Base-by-base conservation (phyloP, 306 rosid genomes). In the Datisca glomerata region DNA sequence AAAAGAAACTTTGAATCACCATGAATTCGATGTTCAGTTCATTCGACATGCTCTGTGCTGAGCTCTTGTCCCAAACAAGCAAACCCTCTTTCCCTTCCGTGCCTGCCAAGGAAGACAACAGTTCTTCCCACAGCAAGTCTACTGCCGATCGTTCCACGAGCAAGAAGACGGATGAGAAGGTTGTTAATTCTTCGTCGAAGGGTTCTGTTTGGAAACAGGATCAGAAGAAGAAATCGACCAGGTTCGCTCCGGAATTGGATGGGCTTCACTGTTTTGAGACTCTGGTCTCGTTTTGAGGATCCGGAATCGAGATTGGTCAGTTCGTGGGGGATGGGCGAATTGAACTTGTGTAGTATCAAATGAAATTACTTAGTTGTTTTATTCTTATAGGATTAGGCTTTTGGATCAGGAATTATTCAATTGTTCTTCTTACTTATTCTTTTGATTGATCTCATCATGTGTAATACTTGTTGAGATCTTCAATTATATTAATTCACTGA, bases 221-320 rank as follows among this genome's bases (percentile, higher is more conserved):
- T 43, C 36, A 5, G 14, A 11, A 31, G n/a, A 31, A 31, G 36
- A 31, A 31, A 31, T 31, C n/a, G 3, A 4, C 36, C 36, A 31
- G 36, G 14, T 50, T 43, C 25, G 46, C 53, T 1, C 59, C 59
- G 27, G 42, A 27, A 27, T 50, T 56, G 1, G 59, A 64, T 51
- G 59, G 69, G 5, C 13, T 64, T 2, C 12, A 27, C 49, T 34
- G 53, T 31, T 55, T 48, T 9, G 69, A 49, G 19, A 64, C 59
- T 6, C 9, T 56, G 14, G 43, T 56, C 36, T 8, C 36, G n/a
- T n/a, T n/a, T n/a, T n/a, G n/a, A n/a, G n/a, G n/a, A n/a, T n/a
- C n/a, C n/a, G n/a, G n/a, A n/a, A n/a, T n/a, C n/a, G n/a, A n/a
- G n/a, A n/a, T n/a, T n/a, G n/a, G n/a, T n/a, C n/a, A n/a, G n/a